Conservation (phyloP, 176 grass and related monocot genomes). For the Chrysopogon serrulatus region DNA sequence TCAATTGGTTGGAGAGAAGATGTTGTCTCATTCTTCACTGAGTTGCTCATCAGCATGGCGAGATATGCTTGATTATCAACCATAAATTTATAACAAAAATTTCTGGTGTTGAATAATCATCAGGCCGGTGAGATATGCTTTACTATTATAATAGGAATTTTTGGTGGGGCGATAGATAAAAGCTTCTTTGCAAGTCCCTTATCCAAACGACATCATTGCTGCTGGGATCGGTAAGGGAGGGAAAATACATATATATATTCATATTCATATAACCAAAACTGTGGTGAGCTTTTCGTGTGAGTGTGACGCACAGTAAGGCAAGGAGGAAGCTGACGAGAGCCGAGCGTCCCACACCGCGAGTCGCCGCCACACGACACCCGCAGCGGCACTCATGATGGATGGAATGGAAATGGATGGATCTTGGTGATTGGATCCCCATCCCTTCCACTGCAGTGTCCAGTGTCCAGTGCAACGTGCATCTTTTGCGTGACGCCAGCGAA, state of each 20-base stretch:
- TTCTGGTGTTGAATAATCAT: no score
- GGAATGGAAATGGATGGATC: neutral
- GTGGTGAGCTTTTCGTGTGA: neutral
- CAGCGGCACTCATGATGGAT: neutral
- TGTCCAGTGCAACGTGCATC: neutral
- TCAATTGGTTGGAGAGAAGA: neutral
- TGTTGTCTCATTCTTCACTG: neutral
- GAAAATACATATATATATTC: neutral
- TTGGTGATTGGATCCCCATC: no score
- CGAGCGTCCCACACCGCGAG: no score
- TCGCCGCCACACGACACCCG: neutral
- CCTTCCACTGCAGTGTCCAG: no score
- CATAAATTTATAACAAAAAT: no score
- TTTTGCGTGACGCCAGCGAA: slow-evolving; percentile 24
- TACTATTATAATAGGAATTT: neutral
- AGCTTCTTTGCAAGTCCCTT: neutral
- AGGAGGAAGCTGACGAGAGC: no score
- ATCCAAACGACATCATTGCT: neutral
- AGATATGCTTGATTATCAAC: neutral
- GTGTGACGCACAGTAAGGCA: no score
- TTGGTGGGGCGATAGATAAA: neutral
- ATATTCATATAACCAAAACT: neutral
- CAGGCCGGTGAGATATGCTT: no score
- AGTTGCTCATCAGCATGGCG: no score
- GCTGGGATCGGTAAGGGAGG: neutral